Base-by-base conservation (phyloP, 164 flowering plant genomes). In the Protea cynaroides region DNA sequence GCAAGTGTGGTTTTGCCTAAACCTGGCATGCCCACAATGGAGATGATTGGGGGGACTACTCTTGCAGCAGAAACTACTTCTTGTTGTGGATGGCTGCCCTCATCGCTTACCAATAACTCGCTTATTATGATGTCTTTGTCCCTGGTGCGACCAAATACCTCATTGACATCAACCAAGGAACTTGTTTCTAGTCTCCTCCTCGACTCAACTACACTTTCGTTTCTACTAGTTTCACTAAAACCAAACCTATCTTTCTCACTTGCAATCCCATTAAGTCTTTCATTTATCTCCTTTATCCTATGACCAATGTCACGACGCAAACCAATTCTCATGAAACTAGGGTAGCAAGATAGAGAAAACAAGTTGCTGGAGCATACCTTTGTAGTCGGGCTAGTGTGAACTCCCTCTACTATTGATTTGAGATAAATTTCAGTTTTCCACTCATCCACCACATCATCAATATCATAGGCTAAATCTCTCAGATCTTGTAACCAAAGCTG, bases 1-100 rank as follows among this genome's bases (percentile, higher is more conserved):
- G 76, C 76, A n/a, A 76, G 71, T n/a, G 71, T 59, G 2, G 79
- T 76, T 58, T 76, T 76, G 18, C 79, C 79, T 13, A 76, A 25
- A 7, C 79, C 79, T 1, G 69, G 72, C 69, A 67, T 67, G 3
- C 76, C 79, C 1, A 60, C 64, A 1, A 76, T 52, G 8, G 74
- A 64, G 37, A 72, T 56, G 47, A 68, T 40, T n/a, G n/a, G n/a
- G n/a, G 15, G 56, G 51, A 25, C n/a, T n/a, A 53, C n/a, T 19
- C 17, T n/a, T n/a, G n/a, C n/a, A n/a, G n/a, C n/a, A 9, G 51
- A 46, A 34, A 25, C 59, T n/a, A n/a, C 22, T 1, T 2, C 3
- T 18, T 61, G 18, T 25, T 9, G 13, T 40, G n/a, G n/a, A n/a
- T 40, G 4, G 8, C 46, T 40, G 46, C 46, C 14, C 46, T 50